These are phyloP conservation scores for Xerocomellus chrysenteron DNA, from an alignment of 768 basidiomycete genomes.

Conservation along the genomic window DNA sequence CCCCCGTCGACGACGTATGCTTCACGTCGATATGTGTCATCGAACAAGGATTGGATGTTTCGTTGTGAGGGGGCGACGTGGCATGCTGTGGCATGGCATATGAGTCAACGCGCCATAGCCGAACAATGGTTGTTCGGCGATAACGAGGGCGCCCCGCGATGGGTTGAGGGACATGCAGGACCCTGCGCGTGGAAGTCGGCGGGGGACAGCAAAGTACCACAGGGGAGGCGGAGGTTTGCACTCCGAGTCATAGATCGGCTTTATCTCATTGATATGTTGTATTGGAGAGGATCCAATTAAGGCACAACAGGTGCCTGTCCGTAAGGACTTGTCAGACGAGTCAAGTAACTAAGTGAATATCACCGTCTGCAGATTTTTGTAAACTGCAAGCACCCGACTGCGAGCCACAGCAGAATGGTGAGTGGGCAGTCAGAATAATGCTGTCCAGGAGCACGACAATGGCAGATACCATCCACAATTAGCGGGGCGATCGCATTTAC, in stretches of 20 bases:
- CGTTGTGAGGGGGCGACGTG: not conserved
- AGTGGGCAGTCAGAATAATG: not conserved
- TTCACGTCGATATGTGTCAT: conserved; percentile 1
- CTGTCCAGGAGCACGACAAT: not conserved
- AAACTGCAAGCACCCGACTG: too few species aligned
- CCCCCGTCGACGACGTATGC: not conserved
- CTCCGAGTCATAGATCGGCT: not conserved
- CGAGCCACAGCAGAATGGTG: not conserved
- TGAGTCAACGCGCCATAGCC: not conserved
- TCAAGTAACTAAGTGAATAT: not conserved
- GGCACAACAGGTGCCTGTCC: not conserved
- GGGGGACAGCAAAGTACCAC: not conserved
- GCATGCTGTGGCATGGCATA: not conserved
- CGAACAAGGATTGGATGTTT: not conserved
- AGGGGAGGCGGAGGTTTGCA: not conserved
- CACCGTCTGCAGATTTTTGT: not conserved
- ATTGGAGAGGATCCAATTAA: not conserved
- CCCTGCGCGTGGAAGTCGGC: conserved; percentile 6
- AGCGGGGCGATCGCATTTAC: not conserved
- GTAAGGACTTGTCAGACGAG: too few species aligned
- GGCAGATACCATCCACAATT: not conserved
- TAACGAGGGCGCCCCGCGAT: not conserved
- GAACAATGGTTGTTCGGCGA: not conserved
- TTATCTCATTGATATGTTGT: too few species aligned
- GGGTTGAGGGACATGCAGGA: not conserved